phyloP scores from a whole-genome alignment of 305 asterid species.

The Fraxinus sp. region DNA sequence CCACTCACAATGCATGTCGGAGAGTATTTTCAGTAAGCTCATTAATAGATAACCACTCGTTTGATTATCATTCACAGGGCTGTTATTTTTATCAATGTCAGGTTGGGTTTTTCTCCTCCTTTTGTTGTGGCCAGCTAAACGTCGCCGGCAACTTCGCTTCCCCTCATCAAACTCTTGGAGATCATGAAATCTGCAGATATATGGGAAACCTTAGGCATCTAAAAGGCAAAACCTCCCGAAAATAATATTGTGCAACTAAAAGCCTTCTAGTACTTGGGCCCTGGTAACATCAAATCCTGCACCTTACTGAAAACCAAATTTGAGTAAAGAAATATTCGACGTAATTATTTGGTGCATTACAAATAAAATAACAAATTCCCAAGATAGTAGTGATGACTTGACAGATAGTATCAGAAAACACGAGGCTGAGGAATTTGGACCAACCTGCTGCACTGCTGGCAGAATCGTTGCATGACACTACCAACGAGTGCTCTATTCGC shows the following conservation, averaged over 20 bases:
- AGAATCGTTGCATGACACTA: constrained; percentile 74
- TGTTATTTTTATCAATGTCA: constrained; percentile 39
- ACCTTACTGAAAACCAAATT: background rate
- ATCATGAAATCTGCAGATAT: constrained; percentile 59
- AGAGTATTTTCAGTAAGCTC: constrained; percentile 70
- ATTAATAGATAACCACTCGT: constrained; percentile 59
- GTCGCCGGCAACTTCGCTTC: constrained; percentile 73
- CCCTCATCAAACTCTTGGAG: constrained; percentile 86
- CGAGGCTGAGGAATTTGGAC: background rate
- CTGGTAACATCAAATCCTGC: background rate
- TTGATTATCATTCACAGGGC: constrained; percentile 52
- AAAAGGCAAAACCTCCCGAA: background rate
- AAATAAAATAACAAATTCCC: background rate
- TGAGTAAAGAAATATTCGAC: background rate
- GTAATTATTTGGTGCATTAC: background rate
- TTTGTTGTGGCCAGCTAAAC: constrained; percentile 80
- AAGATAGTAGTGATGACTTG: background rate
- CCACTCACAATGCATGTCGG: constrained; percentile 70
- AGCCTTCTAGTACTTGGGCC: background rate
- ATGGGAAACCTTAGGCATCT: constrained; percentile 20
- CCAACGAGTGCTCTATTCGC: constrained; percentile 62
- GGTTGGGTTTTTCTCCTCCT: constrained; percentile 81
- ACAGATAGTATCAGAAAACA: background rate
- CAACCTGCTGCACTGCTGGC: constrained; percentile 94
- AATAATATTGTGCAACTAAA: background rate